A percentile compares a stretch with the other conserved stretches of the same genome.
These are phyloP conservation scores for Penicillium sp. DNA, from an alignment of 2,329 filamentous ascomycete genomes.

Conservation along the genomic window DNA sequence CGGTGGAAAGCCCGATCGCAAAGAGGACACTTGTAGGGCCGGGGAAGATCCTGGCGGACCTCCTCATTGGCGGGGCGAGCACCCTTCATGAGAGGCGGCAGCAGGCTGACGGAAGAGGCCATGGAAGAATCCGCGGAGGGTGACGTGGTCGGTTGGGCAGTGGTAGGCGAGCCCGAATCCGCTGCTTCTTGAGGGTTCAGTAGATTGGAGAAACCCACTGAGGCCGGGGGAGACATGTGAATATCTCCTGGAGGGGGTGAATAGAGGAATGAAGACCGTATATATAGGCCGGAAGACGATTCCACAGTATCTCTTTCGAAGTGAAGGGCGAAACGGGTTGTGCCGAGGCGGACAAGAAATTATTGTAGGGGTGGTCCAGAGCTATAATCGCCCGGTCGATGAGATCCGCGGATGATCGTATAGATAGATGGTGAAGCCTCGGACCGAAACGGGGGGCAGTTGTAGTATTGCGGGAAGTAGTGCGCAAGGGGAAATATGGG, in stretches of 20 bases:
- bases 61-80: conserved; percentile 61
- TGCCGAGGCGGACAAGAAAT: conserved; percentile 3
- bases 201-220: conserved; percentile 74
- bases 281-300: conserved; percentile 19
- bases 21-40: conserved; percentile 96
- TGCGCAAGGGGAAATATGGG: conserved; percentile 7
- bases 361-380: conserved; percentile 23
- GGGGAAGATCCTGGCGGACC: conserved; percentile 75
- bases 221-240: conserved; percentile 76
- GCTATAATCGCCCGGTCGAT: conserved; percentile 33
- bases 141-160: conserved; percentile 24
- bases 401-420: conserved; percentile 26
- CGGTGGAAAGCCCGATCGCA: conserved; percentile 99
- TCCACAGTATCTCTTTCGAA: neutral
- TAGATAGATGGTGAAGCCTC: neutral
- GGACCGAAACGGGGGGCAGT: neutral
- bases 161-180: conserved; percentile 24
- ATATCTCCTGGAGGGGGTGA: conserved; percentile 16
- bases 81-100: conserved; percentile 49
- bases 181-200: conserved; percentile 62
- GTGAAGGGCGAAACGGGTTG: neutral
- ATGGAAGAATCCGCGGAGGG: conserved; percentile 38
- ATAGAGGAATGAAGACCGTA: conserved; percentile 16
- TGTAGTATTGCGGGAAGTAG: neutral
- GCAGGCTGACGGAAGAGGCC: conserved; percentile 47